Base-by-base conservation (phyloP, 495 filamentous ascomycete genomes). In the Trichoderma erinaceum region DNA sequence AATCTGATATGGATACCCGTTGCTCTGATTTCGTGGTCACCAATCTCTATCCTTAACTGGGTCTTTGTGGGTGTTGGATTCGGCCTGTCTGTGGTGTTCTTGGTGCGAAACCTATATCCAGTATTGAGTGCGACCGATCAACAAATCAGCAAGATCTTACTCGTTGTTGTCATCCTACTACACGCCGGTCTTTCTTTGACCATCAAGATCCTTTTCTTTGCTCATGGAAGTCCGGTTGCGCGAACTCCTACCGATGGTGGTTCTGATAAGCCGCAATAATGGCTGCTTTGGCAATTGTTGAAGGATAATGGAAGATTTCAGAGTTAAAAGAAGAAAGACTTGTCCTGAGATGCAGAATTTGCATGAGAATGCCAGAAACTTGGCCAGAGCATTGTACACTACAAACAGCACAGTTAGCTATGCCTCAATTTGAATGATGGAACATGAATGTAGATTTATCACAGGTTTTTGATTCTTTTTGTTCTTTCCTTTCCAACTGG, bases 1-100 rank as follows among this genome's bases (percentile, higher is more conserved):
- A 99, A 98, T 80, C 79, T 98, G 72, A 90, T 97, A 66, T 99
- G 95, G 95, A 92, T 99, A 72, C 92, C 89, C 1, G 94, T 99
- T 56, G 96, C 95, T 27, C 80, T 97, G 67, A 90, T 97, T 67
- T 90, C 88, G 75, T 97, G 92, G 88, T 93, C 89, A 70, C 90
- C 90, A 29, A 78, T 97, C 71, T 85, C 84, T 15, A 85, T 91
- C 66, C 85, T 99, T 65, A 99, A 99, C 81, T 98, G 90, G 83
- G 86, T 94, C 48, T 96, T 98, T 80, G 93, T 97, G 10, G 91
- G 83, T 43, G 83, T 97, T 56, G 95, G 95, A 29, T 98, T 97
- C 78, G 92, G 85, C 10, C 79, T 93, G 72, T 93, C 89, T 18
- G 92, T 90, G 11, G 85, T 89, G 64, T 99, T 99, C 81, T 79